These are phyloP conservation scores for Ophiocordyceps polyrhachis-furcata DNA, from an alignment of 2,329 filamentous ascomycete species.

Conservation along the genomic window DNA sequence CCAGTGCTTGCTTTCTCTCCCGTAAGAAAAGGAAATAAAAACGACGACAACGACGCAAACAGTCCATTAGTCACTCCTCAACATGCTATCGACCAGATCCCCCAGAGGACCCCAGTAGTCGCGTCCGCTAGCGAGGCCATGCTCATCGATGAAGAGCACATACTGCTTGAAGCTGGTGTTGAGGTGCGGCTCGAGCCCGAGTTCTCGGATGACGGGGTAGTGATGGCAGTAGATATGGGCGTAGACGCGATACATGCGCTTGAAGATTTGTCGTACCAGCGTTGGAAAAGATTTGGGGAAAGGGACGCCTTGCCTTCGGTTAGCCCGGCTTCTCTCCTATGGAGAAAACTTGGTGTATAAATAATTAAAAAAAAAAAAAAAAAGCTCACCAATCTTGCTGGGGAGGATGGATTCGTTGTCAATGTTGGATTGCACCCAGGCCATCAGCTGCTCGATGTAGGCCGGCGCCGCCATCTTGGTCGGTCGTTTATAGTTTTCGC, in stretches of 20 bases:
- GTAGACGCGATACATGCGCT: constrained; percentile 95
- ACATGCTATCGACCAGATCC: constrained; percentile 93
- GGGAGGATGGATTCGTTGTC: constrained; percentile 92
- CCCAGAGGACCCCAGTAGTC: constrained; percentile 95
- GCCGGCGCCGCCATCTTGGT: constrained; percentile 96
- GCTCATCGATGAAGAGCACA: constrained; percentile 95
- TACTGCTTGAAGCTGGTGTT: constrained; percentile 99
- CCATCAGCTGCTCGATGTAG: constrained; percentile 96
- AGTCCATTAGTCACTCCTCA: constrained; percentile 58
- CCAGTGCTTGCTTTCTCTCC: no score
- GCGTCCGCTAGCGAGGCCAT: constrained; percentile 75
- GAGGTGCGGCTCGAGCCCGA: constrained; percentile 88
- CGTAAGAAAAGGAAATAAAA: not conserved
- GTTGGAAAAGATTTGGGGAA: constrained; percentile 86
- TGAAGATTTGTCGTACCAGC: constrained; percentile 90
- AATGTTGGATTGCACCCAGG: constrained; percentile 87
- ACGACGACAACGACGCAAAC: not conserved
- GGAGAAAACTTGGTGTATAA: no score
- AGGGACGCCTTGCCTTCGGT: constrained; percentile 46
- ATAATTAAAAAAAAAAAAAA: not conserved
- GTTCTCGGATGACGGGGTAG: constrained; percentile 87
- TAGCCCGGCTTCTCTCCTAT: not conserved
- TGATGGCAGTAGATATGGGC: constrained; percentile 99
- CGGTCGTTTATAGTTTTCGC: constrained; percentile 78
- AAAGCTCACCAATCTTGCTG: constrained; percentile 57